Evolutionary conservation across 768 basidiomycete species (phyloP), one percentile per base, ranked within the genome.

Genomic region (Mycena leptocephala): DNA sequence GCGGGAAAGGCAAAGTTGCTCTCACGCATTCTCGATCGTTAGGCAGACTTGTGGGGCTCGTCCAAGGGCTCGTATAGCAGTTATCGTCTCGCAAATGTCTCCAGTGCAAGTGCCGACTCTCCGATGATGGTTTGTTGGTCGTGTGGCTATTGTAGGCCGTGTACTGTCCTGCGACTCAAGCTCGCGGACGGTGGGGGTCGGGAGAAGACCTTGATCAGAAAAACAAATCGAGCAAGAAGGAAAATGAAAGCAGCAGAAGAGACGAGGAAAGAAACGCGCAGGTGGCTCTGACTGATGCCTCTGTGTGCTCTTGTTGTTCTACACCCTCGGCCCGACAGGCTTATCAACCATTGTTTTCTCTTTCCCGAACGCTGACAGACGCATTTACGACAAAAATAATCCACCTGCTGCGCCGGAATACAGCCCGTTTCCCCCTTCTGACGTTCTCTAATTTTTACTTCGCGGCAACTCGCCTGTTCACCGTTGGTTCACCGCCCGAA

Each of bases 1-100:
- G 93, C 93, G 22, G 97, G 96, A 88, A 97, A 98, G 24, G 94
- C 94, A 87, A 97, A 97, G 90, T 97, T 98, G 80, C 95, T 95
- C 84, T 98, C 97, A 78, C 97, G 93, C 97, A 98, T 98, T 66
- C 65, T 79, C 61, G 79, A 46, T 39, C 32, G 35, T 56, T 18
- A 53, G n/a, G 14, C 26, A n/a, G 55, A 39, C 55, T n/a, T 41
- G 39, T 6, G 6, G 51, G 66, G 66, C n/a, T 68, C 51, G 35
- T 55, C 35, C 66, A 28, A 35, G 51, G 67, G 35, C n/a, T 69
- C 35, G 67, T 55, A 41, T 22, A 43, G 67, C 39, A 55, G 55
- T 33, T 67, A 67, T 55, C 48, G 65, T 22, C n/a, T 67, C 33
- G 65, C 9, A 67, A 28, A 48, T 22, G 65, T 26, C 14, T 24